phyloP scores from a whole-genome alignment of 768 basidiomycete species.

The Boletus huronensis region DNA sequence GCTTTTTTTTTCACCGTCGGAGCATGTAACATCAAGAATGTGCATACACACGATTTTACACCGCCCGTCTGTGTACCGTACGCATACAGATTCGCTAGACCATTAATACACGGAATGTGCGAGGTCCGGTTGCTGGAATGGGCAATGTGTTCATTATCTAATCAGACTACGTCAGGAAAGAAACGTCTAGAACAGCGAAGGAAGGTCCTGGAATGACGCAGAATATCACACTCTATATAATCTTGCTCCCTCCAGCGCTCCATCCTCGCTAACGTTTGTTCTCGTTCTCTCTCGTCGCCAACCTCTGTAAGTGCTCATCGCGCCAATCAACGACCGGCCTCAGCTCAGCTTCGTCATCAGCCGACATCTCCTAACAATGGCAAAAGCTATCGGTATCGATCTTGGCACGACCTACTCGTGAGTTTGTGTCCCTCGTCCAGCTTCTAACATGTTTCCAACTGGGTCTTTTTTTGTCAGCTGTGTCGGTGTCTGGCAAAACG shows the following conservation, averaged over 20 bases:
- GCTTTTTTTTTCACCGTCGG: slow-evolving; percentile 9
- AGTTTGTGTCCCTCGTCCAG: slow-evolving; percentile 27
- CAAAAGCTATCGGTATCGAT: slow-evolving; percentile 90
- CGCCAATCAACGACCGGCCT: background rate
- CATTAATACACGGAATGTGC: too few relatives aligned
- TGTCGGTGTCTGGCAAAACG: slow-evolving; percentile 99
- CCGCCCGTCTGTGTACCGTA: slow-evolving; percentile 21
- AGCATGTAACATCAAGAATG: slow-evolving; percentile 25
- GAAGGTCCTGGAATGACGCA: slow-evolving; percentile 34
- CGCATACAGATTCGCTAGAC: slow-evolving; percentile 27
- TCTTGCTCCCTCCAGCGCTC: background rate
- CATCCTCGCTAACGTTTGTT: slow-evolving; percentile 13
- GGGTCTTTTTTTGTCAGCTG: slow-evolving; percentile 51
- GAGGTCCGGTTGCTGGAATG: too few relatives aligned
- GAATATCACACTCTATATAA: slow-evolving; percentile 33
- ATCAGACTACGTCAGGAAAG: slow-evolving; percentile 30
- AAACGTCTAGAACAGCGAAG: slow-evolving; percentile 32
- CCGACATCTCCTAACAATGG: slow-evolving; percentile 30
- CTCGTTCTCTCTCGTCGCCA: slow-evolving; percentile 8
- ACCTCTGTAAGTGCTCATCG: slow-evolving; percentile 19
- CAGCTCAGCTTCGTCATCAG: slow-evolving; percentile 10
- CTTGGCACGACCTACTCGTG: slow-evolving; percentile 92
- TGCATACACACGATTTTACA: slow-evolving; percentile 28
- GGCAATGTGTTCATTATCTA: slow-evolving; percentile 29
- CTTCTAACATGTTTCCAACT: slow-evolving; percentile 3